These are phyloP conservation scores for Hypsizygus marmoreus DNA, from an alignment of 768 basidiomycete genomes.

Conservation along the genomic window DNA sequence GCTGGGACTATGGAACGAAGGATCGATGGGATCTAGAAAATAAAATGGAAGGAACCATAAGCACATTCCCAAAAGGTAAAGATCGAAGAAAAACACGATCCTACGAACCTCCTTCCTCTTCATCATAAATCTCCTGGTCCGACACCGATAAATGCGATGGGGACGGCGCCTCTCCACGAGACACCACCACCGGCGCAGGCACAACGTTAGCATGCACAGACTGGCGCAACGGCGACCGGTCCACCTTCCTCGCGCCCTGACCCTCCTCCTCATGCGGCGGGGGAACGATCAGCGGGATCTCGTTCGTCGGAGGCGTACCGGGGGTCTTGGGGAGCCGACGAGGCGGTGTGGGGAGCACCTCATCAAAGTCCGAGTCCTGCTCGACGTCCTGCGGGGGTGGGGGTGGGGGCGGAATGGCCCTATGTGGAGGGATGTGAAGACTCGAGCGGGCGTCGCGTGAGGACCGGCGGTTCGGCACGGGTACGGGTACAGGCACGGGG, in stretches of 20 bases:
- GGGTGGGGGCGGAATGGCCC: slow-evolving; percentile 18
- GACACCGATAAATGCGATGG: slow-evolving; percentile 26
- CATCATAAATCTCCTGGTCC: slow-evolving; percentile 52
- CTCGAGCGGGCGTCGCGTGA: no score
- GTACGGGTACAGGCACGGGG: slow-evolving; percentile 20
- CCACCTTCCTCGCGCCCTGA: slow-evolving; percentile 3
- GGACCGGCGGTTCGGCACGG: slow-evolving; percentile 19
- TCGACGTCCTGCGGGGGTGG: slow-evolving; percentile 23
- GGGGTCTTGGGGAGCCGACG: slow-evolving; percentile 18
- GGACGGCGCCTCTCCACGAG: slow-evolving; percentile 19
- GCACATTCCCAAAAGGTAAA: not conserved
- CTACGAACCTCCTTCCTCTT: slow-evolving; percentile 61
- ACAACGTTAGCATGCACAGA: slow-evolving; percentile 12
- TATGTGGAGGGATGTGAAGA: slow-evolving; percentile 14
- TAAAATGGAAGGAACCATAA: slow-evolving; percentile 6
- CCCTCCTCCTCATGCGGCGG: slow-evolving; percentile 20
- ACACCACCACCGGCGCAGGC: slow-evolving; percentile 6
- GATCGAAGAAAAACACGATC: not conserved
- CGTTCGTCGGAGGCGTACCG: slow-evolving; percentile 15
- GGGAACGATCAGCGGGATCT: slow-evolving; percentile 22
- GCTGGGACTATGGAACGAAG: slow-evolving; percentile 57
- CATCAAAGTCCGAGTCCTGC: slow-evolving; percentile 35
- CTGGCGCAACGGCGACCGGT: slow-evolving; percentile 17
- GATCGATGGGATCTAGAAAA: slow-evolving; percentile 67
- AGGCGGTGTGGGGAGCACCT: slow-evolving; percentile 33